phyloP scores from a whole-genome alignment of 2,329 filamentous ascomycete genomes.

The Ilyonectria robusta region DNA sequence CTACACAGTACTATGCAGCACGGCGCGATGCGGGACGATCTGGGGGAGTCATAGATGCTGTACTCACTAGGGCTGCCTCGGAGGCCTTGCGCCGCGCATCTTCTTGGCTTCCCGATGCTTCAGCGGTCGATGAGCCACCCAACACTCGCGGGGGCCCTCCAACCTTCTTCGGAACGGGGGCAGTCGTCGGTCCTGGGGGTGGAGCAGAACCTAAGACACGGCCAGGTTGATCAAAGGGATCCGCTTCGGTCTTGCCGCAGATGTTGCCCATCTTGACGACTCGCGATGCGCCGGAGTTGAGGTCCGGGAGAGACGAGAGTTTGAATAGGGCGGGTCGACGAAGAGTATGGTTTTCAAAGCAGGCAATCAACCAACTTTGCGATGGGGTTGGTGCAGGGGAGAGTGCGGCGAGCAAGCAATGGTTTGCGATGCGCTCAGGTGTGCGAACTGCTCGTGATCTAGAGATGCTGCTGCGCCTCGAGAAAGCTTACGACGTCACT shows the following conservation, averaged over 20 bases:
- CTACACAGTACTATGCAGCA: background rate
- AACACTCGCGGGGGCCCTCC: constrained; percentile 75
- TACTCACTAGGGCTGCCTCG: constrained; percentile 84
- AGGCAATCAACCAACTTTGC: background rate
- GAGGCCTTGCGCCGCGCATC: constrained; percentile 83
- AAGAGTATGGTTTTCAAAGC: background rate
- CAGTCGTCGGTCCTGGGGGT: constrained; percentile 62
- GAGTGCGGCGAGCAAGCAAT: background rate
- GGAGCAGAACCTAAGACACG: constrained; percentile 75
- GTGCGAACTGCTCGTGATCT: background rate
- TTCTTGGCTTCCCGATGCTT: constrained; percentile 50
- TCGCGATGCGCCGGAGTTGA: background rate
- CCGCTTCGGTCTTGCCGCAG: constrained; percentile 83
- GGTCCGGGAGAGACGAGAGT: background rate
- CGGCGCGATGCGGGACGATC: background rate
- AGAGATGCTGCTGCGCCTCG: background rate
- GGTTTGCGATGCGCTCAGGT: background rate
- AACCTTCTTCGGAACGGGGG: constrained; percentile 66
- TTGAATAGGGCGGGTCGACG: background rate
- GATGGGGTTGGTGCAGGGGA: background rate
- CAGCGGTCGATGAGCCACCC: constrained; percentile 60
- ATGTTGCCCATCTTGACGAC: constrained; percentile 81
- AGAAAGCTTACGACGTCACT: constrained; percentile 7
- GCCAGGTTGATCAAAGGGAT: constrained; percentile 80
- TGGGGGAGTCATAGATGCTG: background rate